Percentiles rank a stretch among this genome's conserved stretches.
phyloP scores from a whole-genome alignment of 169 alveolate species.

The Toxoplasma gondii region DNA sequence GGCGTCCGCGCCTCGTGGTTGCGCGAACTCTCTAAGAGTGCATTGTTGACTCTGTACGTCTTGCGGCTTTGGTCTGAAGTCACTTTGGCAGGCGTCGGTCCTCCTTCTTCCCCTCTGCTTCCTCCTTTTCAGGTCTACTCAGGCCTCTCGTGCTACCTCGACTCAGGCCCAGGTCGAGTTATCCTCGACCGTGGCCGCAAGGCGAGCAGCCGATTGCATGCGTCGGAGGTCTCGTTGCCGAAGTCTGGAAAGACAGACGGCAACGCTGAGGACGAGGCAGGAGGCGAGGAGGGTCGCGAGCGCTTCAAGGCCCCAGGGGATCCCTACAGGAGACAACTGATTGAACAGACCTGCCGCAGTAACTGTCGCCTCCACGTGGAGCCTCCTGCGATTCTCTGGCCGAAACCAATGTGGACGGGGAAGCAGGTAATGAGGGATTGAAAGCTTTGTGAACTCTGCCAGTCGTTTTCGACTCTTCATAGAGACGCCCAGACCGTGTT shows the following conservation, averaged over 20 bases:
- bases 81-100: not conserved
- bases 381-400: constrained; percentile 95
- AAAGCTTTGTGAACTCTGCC: too few relatives aligned
- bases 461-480: too few relatives aligned
- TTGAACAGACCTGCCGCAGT: constrained; percentile 63
- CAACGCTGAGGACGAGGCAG: not conserved
- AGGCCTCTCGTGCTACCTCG: constrained; percentile 21
- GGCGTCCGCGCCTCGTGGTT: too few relatives aligned
- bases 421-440: constrained; percentile 82
- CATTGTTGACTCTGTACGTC: too few relatives aligned
- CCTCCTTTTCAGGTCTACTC: not conserved
- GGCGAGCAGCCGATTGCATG: not conserved
- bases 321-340: not conserved
- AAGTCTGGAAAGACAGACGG: not conserved
- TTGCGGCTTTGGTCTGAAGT: too few relatives aligned
- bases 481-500: too few relatives aligned
- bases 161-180: not conserved
- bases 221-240: not conserved
- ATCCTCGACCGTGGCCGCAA: constrained; percentile 8
- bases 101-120: not conserved
- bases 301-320: not conserved
- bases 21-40: too few relatives aligned
- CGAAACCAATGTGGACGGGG: constrained; percentile 96
- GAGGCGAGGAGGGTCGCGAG: not conserved
- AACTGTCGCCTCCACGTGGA: constrained; percentile 68